phyloP scores from a whole-genome alignment of 2,329 filamentous ascomycete species.

The Fusarium sp. region DNA sequence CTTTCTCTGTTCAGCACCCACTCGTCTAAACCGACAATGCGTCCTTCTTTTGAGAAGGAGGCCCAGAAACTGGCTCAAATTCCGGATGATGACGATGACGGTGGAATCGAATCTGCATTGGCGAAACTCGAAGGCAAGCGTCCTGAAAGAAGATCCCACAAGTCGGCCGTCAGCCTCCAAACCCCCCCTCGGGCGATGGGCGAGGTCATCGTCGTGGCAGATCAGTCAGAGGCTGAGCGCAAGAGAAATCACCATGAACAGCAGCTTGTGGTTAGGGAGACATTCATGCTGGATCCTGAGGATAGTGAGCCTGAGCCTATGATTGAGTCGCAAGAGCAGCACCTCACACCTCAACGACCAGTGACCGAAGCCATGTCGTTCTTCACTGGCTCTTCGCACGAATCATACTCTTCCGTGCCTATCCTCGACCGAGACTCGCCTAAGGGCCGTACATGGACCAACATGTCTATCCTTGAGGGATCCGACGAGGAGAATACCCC shows the following conservation, averaged over 20 bases:
- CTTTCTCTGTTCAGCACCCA: conserved; percentile 70
- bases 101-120: conserved; percentile 91
- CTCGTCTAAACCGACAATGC: conserved; percentile 71
- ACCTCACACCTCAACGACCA: conserved; percentile 42
- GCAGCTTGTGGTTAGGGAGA: conserved; percentile 57
- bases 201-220: conserved; percentile 38
- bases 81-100: conserved; percentile 83
- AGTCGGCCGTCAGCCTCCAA: conserved; percentile 50
- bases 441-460: conserved; percentile 64
- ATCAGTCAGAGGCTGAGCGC: conserved; percentile 48
- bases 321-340: conserved; percentile 23
- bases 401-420: conserved; percentile 82
- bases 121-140: conserved; percentile 92
- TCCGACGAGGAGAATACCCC: conserved; percentile 54
- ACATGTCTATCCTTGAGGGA: conserved; percentile 64
- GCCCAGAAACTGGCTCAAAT: conserved; percentile 88
- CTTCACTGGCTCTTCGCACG: conserved; percentile 71
- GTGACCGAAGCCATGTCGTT: conserved; percentile 58
- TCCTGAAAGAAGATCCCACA: conserved; percentile 61
- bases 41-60: conserved; percentile 86
- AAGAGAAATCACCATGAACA: conserved; percentile 60
- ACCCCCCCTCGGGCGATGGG: conserved; percentile 20
- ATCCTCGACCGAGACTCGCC: conserved; percentile 76
- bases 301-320: conserved; percentile 38
- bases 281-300: conserved; percentile 45